Base-by-base conservation (phyloP, 805 yeast genomes). In the Lipomyces sp. region DNA sequence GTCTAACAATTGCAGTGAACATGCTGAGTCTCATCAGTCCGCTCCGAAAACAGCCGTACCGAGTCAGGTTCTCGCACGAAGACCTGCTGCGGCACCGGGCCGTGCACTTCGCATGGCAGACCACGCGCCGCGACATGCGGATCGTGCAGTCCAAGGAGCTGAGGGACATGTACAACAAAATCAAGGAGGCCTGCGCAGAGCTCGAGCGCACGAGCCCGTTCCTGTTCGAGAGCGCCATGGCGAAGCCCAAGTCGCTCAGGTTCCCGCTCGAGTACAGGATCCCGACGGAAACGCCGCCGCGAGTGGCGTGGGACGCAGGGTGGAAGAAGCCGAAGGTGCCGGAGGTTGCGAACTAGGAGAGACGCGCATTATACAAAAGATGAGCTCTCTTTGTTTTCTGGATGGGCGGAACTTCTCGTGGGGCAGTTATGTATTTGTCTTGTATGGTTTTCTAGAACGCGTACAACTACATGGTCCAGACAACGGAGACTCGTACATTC, bases 251-350 rank as follows among this genome's bases (percentile, higher is more conserved):
- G 39, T 74, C 74, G 45, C 77, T 78, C 59, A 73, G 88, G 62
- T 89, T 86, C 67, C 91, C 95, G 4, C 70, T 86, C 61, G 96
- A 91, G 63, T 66, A 87, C 67, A 80, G 93, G 64, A 81, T 86
- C 8, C 98, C 98, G 19, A 84, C 95, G 1, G 91, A 89, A 49
- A 86, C 74, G 55, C 98, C 98, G 13, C 85, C 97, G 18, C 80
- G 79, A 62, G 76, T 77, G 53, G 74, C 85, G 18, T 90, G 97
- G 97, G 80, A 81, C 49, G 78, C 78, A 62, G 59, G 60, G 41
- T 70, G 74, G 74, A 59, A 48, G 47, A 54, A 53, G 13, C 49
- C 58, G 19, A n/a, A 26, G 23, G 19, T 14, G 18, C 11, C n/a
- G 37, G 37, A 14, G 38, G 14, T n/a, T 7, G 22, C 10, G 22